Percentiles rank a stretch among this genome's conserved stretches.
phyloP scores from a whole-genome alignment of 345 rosid species.

The Salix koriyanagi region DNA sequence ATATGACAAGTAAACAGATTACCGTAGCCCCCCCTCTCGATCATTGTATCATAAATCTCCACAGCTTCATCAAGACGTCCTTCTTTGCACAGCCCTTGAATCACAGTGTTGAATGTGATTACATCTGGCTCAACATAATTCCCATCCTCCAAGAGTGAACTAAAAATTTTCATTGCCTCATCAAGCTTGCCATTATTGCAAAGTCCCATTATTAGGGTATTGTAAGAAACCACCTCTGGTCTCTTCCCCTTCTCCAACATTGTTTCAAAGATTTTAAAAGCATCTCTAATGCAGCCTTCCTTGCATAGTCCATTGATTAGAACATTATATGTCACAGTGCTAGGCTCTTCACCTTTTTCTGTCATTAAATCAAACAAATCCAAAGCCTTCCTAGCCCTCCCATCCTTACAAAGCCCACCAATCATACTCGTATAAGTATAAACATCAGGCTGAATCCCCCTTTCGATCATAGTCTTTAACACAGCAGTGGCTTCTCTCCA shows the following conservation, averaged over 20 bases:
- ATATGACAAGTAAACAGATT: conserved; percentile 42
- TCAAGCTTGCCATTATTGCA: conserved; percentile 46
- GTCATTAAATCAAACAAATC: conserved; percentile 49
- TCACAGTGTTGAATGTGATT: conserved; percentile 43
- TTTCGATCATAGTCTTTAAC: conserved; percentile 40
- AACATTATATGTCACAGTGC: conserved; percentile 49
- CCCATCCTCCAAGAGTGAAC: conserved; percentile 31
- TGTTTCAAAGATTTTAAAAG: conserved; percentile 42
- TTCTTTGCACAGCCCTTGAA: conserved; percentile 56
- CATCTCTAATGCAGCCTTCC: conserved; percentile 45
- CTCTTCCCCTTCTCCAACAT: conserved; percentile 53
- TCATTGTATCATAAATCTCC: conserved; percentile 41
- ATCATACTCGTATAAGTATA: conserved; percentile 44
- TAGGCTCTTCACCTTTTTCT: conserved; percentile 44
- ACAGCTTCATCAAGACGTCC: conserved; percentile 43
- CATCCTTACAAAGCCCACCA: conserved; percentile 52
- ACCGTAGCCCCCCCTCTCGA: conserved; percentile 38
- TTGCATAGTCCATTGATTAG: conserved; percentile 56
- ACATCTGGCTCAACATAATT: conserved; percentile 41
- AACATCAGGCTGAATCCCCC: conserved; percentile 49
- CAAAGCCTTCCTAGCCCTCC: conserved; percentile 46
- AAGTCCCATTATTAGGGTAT: conserved; percentile 49
- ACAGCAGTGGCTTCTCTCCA: conserved; percentile 43
- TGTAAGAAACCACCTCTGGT: conserved; percentile 53
- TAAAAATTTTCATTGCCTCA: conserved; percentile 51